Percentiles rank a stretch among this genome's conserved stretches.
Evolutionary conservation across 2,329 filamentous ascomycete species (phyloP).

Genomic region (Diaporthe capsici): DNA sequence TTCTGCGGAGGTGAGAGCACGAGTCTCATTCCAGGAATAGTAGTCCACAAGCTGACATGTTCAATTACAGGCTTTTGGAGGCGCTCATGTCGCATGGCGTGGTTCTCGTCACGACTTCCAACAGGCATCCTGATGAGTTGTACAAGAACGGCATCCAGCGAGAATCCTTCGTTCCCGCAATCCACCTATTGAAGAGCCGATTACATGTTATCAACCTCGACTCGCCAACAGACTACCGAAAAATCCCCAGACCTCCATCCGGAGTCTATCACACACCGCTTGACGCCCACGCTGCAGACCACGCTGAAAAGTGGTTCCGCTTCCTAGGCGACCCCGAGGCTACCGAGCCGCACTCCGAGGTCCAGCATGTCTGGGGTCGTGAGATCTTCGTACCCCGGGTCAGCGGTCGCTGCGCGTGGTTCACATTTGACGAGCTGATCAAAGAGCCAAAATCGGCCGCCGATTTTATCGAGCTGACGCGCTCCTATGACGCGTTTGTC

Average conservation of each 20-base stretch:
- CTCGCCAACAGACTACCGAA: conserved; percentile 96
- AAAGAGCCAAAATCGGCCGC: conserved; percentile 90
- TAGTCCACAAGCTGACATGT: background rate
- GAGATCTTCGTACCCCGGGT: conserved; percentile 90
- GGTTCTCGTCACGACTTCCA: conserved; percentile 94
- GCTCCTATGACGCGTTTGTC: conserved; percentile 92
- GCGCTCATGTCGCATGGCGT: conserved; percentile 96
- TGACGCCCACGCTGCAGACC: conserved; percentile 80
- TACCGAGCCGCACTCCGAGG: conserved; percentile 80
- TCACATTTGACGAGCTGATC: conserved; percentile 94
- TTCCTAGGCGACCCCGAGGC: conserved; percentile 90
- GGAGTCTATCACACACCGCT: conserved; percentile 95
- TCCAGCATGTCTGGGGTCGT: conserved; percentile 91
- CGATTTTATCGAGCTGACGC: conserved; percentile 93
- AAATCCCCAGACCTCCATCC: conserved; percentile 92
- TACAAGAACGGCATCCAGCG: conserved; percentile 99
- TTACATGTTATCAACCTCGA: conserved; percentile 95
- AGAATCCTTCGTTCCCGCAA: conserved; percentile 94
- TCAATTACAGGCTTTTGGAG: conserved; percentile 77
- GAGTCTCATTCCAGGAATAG: too few species aligned
- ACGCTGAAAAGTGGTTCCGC: conserved; percentile 95
- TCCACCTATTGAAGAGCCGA: conserved; percentile 87
- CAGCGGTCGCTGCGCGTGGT: conserved; percentile 89
- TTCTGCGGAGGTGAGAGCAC: conserved; percentile 76
- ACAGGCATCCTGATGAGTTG: conserved; percentile 94